Evolutionary conservation across 768 basidiomycete genomes (phyloP), one percentile per base, ranked within the genome.

Genomic region (Agrocybe pediades): DNA sequence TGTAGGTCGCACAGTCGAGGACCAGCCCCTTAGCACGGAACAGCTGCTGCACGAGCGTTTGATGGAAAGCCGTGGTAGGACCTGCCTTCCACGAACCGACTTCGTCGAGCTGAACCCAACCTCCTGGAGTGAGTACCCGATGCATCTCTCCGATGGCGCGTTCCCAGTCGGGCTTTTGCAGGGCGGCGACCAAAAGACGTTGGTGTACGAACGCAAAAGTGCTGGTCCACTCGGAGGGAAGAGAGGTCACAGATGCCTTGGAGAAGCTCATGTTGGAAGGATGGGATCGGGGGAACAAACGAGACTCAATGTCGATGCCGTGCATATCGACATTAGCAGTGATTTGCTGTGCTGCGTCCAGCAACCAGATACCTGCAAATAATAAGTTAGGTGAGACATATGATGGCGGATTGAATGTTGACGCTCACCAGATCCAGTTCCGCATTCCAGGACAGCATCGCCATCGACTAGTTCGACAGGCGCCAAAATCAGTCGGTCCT

Each of bases 331-430:
- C 49, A 17, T 49, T 50, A 25, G 27, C 27, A 2, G 53, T 46
- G 29, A 59, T 16, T 17, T 54, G 39, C 36, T 55, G 50, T 27
- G 44, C 57, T 15, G 59, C 40, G n/a, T 61, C 55, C 24, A 64
- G 61, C 27, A 64, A 29, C 65, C 63, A 66, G 20, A 58, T 56
- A 20, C 62, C 65, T 65, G 42, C 2, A 27, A 23, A 6, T n/a
- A 7, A 2, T 25, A 24, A 36, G 33, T 30, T 15, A 15, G 29
- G 29, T 43, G 11, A 33, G 17, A 16, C 25, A 25, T 0, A 39
- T 23, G 7, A 30, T 36, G 43, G 20, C 7, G 46, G 3, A 27
- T 26, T 43, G 27, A 27, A 41, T 36, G n/a, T n/a, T n/a, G n/a
- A n/a, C n/a, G n/a, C 47, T 19, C 45, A 61, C 63, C 61, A 45